Base-by-base conservation (phyloP, 768 basidiomycete species). In the Mycena polygramma region DNA sequence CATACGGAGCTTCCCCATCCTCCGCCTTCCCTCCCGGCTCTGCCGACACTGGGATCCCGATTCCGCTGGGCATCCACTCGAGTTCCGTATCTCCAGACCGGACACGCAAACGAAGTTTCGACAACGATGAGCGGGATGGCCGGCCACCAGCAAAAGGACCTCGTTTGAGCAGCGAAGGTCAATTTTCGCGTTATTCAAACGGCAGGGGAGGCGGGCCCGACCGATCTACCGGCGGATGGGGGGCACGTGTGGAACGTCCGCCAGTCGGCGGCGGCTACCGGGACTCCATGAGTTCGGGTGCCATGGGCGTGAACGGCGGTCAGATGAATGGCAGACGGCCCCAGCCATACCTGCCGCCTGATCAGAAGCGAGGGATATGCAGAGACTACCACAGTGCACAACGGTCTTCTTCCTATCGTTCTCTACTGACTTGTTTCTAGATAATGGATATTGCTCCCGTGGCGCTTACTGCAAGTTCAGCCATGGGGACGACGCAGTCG, bases 371-470 rank as follows among this genome's bases (percentile, higher is more conserved):
- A 73, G 93, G 93, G 15, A 88, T 92, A 70, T 98, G 96, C 83
- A 88, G 93, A 69, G 96, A 98, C 80, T 98, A 97, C 79, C 91
- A 97, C 80, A 94, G 97, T 97, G 77, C 77, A 96, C 87, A 15
- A 54, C 22, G 3, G 63, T 43, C 57, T 7, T 43, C 46, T 35
- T 22, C 11, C 20, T 46, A 63, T 49, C 43, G 39, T 57, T 62
- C 72, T 35, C 51, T 49, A 17, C 51, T 63, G 67, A 64, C 62
- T 65, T 8, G 53, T 69, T 11, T 58, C 10, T 73, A 98, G 97
- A 97, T 77, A 91, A 91, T 68, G 97, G 97, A 1, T 98, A 91
- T 81, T 99, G 97, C 75, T 89, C 94, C 48, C 90, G 96, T 39
- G 97, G 97, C 55, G 91, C 88, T 22, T 87, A 88, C 69, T 99